phyloP scores from a whole-genome alignment of 148 eudicot genomes.

The Rhododendron vialii region DNA sequence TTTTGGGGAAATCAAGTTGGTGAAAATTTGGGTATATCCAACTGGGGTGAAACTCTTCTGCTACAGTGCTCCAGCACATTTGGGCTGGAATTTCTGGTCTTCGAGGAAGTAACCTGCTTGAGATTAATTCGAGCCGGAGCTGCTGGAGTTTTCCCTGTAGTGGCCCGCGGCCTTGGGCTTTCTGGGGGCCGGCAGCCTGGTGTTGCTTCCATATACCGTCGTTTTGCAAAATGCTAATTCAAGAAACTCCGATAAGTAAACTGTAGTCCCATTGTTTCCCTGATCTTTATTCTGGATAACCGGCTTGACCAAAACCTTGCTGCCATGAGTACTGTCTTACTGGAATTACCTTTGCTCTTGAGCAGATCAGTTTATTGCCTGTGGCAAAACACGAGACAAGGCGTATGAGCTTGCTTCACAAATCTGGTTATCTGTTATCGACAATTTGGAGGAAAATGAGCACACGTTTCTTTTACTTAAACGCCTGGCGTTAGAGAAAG shows the following conservation, averaged over 20 bases:
- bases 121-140: not conserved
- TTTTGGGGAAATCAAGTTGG: not conserved
- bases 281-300: not conserved
- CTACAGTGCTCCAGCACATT: not conserved
- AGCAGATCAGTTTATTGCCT: slow-evolving; percentile 83
- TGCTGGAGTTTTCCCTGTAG: not conserved
- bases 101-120: not conserved
- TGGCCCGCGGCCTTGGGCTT: not conserved
- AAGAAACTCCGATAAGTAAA: not conserved
- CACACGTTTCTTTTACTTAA: slow-evolving; percentile 53
- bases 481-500: slow-evolving; percentile 61
- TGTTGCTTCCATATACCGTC: not conserved
- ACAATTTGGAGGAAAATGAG: slow-evolving; percentile 65
- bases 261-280: slow-evolving; percentile 1
- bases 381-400: slow-evolving; percentile 60
- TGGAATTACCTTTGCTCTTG: slow-evolving; percentile 2
- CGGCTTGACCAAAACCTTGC: not conserved
- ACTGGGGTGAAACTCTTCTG: not conserved
- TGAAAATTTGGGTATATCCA: not conserved
- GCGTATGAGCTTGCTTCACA: slow-evolving; percentile 61
- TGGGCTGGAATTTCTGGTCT: not conserved
- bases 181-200: not conserved
- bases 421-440: slow-evolving; percentile 73
- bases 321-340: slow-evolving; percentile 1
- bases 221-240: not conserved